These are phyloP conservation scores for Aspergillus persii DNA, from an alignment of 2,329 filamentous ascomycete genomes.

Conservation along the genomic window DNA sequence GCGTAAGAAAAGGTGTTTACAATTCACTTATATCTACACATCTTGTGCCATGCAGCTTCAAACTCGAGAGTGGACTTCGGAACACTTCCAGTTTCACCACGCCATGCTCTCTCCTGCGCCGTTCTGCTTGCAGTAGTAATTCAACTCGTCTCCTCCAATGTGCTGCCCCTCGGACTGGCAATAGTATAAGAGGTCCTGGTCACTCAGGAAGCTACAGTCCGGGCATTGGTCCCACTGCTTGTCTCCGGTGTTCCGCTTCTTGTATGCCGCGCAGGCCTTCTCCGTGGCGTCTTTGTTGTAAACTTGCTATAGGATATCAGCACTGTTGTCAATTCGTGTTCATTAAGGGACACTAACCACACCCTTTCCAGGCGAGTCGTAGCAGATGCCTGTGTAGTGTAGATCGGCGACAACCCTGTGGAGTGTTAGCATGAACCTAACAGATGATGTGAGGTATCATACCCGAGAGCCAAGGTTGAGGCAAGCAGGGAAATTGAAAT, in stretches of 20 bases:
- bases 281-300: constrained; percentile 17
- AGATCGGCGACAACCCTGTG: constrained; percentile 15
- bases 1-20: not conserved
- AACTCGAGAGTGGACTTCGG: no score
- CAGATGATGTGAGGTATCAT: not conserved
- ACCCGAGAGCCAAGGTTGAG: constrained; percentile 9
- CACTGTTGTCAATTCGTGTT: not conserved
- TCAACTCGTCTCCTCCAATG: constrained; percentile 22
- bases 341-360: constrained; percentile 8
- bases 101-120: constrained; percentile 16
- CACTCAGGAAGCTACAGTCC: constrained; percentile 17
- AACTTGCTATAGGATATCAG: constrained; percentile 9
- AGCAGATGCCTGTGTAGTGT: constrained; percentile 13
- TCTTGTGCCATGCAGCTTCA: not conserved
- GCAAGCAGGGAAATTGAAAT: constrained; percentile 4
- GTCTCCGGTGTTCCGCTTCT: constrained; percentile 20
- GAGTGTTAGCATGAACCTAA: not conserved
- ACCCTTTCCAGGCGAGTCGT: constrained; percentile 10
- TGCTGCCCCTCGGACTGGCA: constrained; percentile 20
- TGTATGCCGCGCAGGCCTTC: constrained; percentile 19
- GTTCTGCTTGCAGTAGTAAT: constrained; percentile 20
- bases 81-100: constrained; percentile 4
- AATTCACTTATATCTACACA: not conserved
- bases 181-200: constrained; percentile 16
- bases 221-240: constrained; percentile 22